phyloP scores from a whole-genome alignment of 257 asterid genomes.

The Oldenlandia corymbosa region DNA sequence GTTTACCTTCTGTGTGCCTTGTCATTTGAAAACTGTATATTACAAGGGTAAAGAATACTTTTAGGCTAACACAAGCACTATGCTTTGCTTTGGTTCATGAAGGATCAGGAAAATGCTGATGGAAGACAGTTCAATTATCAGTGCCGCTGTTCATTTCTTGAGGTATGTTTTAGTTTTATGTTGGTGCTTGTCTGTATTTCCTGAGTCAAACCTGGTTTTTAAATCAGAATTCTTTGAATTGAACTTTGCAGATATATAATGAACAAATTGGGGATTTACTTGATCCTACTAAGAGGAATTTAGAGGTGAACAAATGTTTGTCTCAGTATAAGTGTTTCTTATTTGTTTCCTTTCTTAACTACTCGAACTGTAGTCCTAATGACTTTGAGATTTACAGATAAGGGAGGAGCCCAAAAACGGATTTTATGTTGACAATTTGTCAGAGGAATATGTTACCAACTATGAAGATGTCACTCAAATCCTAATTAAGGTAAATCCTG shows the following conservation, averaged over 20 bases:
- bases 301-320: constrained; percentile 48
- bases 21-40: background rate
- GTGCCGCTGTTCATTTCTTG: constrained; percentile 95
- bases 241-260: constrained; percentile 60
- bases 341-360: background rate
- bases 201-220: background rate
- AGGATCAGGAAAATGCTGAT: constrained; percentile 69
- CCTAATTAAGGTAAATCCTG: constrained; percentile 58
- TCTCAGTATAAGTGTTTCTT: background rate
- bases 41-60: constrained; percentile 1
- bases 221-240: constrained; percentile 1
- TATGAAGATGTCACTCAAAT: constrained; percentile 81
- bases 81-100: constrained; percentile 14
- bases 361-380: background rate
- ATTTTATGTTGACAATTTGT: constrained; percentile 79
- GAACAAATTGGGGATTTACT: constrained; percentile 87
- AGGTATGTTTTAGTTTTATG: constrained; percentile 39
- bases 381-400: constrained; percentile 44
- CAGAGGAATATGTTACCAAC: constrained; percentile 82
- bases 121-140: constrained; percentile 73
- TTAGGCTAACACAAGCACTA: constrained; percentile 5
- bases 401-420: constrained; percentile 76
- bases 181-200: background rate
- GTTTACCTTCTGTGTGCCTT: constrained; percentile 7
- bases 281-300: constrained; percentile 73